Base-by-base conservation (phyloP, 108 stramenopile species). In the Nannochloropsis salina region DNA sequence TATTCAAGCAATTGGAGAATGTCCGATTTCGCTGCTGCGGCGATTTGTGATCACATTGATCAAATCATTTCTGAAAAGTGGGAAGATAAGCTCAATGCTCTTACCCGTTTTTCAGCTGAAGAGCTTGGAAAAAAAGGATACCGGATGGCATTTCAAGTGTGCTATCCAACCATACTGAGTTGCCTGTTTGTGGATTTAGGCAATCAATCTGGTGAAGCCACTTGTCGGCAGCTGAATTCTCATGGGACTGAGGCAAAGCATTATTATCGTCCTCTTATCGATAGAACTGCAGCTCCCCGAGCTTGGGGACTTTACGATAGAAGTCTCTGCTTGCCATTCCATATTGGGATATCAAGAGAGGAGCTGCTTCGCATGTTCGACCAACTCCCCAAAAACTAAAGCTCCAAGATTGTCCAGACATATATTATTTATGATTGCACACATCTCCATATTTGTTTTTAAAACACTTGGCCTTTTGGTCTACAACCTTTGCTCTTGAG, bases 61-160 rank as follows among this genome's bases (percentile, higher is more conserved):
- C 47, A 51, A 51, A 51, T 51, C 15, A 1, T 51, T 51, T 51
- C 47, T 51, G 47, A 51, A 51, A 51, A 51, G 15, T 51, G 47
- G 47, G 47, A 51, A 51, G 47, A 15, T 51, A 51, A 51, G 47
- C 47, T 51, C 47, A 51, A 51, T 51, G 47, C 47, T 51, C 47
- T 51, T 51, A 51, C 47, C 47, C 47, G 47, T 51, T 51, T 51
- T 51, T 51, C 47, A 1, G 47, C 47, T 51, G 47, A 51, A 1
- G 15, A 51, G 47, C 47, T 51, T 1, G 47, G 47, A 1, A 15
- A 12, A 51, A 51, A 51, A 51, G 47, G 47, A 51, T 51, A 51
- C 47, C 47, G 1, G 1, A 51, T 51, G 47, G 1, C 47, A 51
- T 51, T 51, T 51, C 47, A 51, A 1, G 47, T 12, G 47, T 1